Evolutionary conservation across 106 monocot species (phyloP).

Genomic region (Acanthochlamys bracteata): DNA sequence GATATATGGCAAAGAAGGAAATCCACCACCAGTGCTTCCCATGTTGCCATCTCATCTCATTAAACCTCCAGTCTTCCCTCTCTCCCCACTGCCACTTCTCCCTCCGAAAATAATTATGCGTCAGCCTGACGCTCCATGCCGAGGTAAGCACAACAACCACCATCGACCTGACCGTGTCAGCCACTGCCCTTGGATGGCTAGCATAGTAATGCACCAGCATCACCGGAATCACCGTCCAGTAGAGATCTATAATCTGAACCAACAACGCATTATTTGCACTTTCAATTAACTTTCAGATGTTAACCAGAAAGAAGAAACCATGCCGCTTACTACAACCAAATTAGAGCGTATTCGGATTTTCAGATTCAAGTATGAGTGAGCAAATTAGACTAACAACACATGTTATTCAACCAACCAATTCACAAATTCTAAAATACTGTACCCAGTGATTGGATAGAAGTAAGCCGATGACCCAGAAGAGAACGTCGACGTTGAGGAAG

Average conservation of each 20-base stretch:
- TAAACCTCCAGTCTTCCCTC: constrained; percentile 94
- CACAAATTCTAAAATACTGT: no score
- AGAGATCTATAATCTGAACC: constrained; percentile 81
- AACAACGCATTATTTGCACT: no score
- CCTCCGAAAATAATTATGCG: constrained; percentile 89
- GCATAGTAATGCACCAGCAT: constrained; percentile 70
- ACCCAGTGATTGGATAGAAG: constrained; percentile 76
- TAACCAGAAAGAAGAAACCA: no score
- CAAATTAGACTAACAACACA: no score
- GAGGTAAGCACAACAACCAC: constrained; percentile 51
- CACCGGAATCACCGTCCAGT: constrained; percentile 94
- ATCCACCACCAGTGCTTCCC: constrained; percentile 87
- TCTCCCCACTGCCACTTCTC: constrained; percentile 88
- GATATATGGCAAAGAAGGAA: constrained; percentile 81
- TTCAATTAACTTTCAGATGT: no score
- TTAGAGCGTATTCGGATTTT: no score
- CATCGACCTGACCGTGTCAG: constrained; percentile 39
- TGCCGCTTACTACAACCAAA: no score
- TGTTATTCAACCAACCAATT: no score
- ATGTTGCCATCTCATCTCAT: constrained; percentile 56
- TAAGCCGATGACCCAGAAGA: constrained; percentile 82
- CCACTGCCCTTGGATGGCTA: constrained; percentile 38
- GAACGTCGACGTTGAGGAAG: constrained; percentile 80
- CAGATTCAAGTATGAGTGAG: no score
- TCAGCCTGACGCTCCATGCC: constrained; percentile 84